Conservation (phyloP, 306 rosid genomes). For the Styphnolobium japonicum region DNA sequence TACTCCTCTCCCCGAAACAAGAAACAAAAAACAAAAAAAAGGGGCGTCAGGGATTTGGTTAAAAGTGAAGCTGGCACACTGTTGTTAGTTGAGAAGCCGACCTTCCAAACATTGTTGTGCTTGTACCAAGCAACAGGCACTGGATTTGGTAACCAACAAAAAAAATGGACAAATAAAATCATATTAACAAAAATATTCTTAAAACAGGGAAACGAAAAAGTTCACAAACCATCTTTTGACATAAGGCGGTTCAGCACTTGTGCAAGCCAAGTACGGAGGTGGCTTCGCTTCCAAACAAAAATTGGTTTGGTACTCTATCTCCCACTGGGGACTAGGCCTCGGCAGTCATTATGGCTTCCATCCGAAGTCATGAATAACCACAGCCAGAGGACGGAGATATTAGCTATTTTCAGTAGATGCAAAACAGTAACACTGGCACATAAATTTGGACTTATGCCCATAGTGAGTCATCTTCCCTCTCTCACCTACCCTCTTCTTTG, state of each 20-base stretch:
- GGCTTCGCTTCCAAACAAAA: not conserved
- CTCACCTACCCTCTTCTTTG: not conserved
- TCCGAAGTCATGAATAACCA: slow-evolving; percentile 15
- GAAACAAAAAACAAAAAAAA: too few relatives aligned
- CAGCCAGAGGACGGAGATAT: slow-evolving; percentile 1
- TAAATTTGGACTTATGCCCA: not conserved
- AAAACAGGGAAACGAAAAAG: not conserved
- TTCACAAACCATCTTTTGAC: slow-evolving; percentile 10
- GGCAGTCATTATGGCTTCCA: not conserved
- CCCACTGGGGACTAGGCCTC: not conserved
- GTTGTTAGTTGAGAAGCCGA: not conserved
- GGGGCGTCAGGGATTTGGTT: too few relatives aligned
- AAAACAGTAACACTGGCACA: not conserved
- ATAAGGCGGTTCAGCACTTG: not conserved
- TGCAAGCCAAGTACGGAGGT: slow-evolving; percentile 10
- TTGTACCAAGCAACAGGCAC: not conserved
- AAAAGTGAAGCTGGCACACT: not conserved
- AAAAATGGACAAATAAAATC: not conserved
- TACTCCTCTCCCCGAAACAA: too few relatives aligned
- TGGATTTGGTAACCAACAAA: not conserved
- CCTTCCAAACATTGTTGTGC: not conserved
- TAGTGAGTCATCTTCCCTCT: slow-evolving; percentile 20
- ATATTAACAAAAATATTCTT: not conserved
- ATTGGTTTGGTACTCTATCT: not conserved
- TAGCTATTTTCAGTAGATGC: not conserved